Evolutionary conservation across 2,329 filamentous ascomycete species (phyloP).

Genomic region (Diaporthe capsici): DNA sequence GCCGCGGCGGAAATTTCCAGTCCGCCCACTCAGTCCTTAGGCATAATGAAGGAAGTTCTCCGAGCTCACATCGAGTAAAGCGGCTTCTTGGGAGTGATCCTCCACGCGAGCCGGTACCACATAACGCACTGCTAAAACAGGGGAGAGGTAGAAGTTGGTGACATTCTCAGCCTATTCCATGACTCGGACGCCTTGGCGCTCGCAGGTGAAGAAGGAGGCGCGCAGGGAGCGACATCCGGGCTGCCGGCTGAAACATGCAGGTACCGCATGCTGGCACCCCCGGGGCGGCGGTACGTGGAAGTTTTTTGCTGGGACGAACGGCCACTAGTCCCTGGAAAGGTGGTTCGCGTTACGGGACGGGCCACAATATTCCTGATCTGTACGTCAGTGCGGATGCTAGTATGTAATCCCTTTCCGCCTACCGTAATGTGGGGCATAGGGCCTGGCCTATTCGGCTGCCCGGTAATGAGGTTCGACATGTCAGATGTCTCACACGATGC

Average conservation of each 20-base stretch:
- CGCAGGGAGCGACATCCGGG: not conserved
- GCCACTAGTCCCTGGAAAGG: not conserved
- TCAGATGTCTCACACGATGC: conserved; percentile 6
- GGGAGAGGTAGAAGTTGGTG: conserved; percentile 16
- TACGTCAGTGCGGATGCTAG: not conserved
- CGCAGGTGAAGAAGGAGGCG: not conserved
- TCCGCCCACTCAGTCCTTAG: not conserved
- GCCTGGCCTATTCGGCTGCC: not conserved
- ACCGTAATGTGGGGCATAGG: conserved; percentile 15
- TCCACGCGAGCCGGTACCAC: conserved; percentile 10
- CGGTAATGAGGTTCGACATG: conserved; percentile 25
- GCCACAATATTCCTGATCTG: conserved; percentile 19
- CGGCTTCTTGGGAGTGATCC: not conserved
- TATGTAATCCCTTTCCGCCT: not conserved
- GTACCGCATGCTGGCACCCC: not conserved
- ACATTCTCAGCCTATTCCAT: conserved; percentile 13
- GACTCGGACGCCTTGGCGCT: conserved; percentile 19
- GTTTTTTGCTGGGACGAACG: not conserved
- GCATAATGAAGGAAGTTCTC: conserved; percentile 2
- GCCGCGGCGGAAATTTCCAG: not conserved
- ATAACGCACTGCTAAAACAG: conserved; percentile 11
- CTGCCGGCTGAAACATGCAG: conserved; percentile 1
- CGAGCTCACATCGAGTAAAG: conserved; percentile 6
- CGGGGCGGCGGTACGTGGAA: not conserved
- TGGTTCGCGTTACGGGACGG: conserved; percentile 1